Evolutionary conservation across 495 filamentous ascomycete genomes (phyloP).

Genomic region (Hamigera avellanea): DNA sequence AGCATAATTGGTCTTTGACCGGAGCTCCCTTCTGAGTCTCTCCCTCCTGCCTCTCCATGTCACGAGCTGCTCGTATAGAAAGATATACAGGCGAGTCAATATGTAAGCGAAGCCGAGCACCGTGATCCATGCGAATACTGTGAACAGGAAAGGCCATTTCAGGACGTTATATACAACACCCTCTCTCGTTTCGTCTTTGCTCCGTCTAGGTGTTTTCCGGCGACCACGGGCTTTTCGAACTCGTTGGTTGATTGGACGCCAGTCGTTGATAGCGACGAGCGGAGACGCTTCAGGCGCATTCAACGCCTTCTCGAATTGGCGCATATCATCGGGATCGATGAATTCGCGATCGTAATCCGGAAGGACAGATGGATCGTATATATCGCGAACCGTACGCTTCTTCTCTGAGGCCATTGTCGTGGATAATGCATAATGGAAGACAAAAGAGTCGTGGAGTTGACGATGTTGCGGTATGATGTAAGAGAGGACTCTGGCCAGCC

Average conservation of each 20-base stretch:
- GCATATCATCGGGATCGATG: conserved; percentile 41
- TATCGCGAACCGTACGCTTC: conserved; percentile 13
- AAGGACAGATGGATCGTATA: conserved; percentile 33
- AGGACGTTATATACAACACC: conserved; percentile 78
- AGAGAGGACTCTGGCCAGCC: too few relatives aligned
- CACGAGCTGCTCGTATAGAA: conserved; percentile 61
- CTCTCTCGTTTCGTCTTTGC: conserved; percentile 86
- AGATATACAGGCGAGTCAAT: conserved; percentile 78
- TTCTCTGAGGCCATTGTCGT: conserved; percentile 25
- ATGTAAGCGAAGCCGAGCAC: conserved; percentile 60
- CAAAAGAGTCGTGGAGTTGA: neutral
- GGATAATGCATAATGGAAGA: conserved; percentile 17
- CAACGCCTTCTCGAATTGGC: conserved; percentile 38
- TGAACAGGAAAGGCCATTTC: conserved; percentile 80
- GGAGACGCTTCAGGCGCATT: conserved; percentile 35
- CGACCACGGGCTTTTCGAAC: conserved; percentile 39
- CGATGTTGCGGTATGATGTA: too few relatives aligned
- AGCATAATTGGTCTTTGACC: conserved; percentile 56
- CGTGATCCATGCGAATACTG: conserved; percentile 69
- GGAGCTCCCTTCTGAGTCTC: conserved; percentile 54
- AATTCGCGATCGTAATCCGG: conserved; percentile 60
- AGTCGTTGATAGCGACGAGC: conserved; percentile 69
- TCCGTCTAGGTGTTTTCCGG: conserved; percentile 36
- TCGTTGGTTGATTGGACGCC: conserved; percentile 65
- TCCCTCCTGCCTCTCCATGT: conserved; percentile 58